Evolutionary conservation across 768 basidiomycete species (phyloP).

Genomic region (Rhodosporidiobolus sp.): DNA sequence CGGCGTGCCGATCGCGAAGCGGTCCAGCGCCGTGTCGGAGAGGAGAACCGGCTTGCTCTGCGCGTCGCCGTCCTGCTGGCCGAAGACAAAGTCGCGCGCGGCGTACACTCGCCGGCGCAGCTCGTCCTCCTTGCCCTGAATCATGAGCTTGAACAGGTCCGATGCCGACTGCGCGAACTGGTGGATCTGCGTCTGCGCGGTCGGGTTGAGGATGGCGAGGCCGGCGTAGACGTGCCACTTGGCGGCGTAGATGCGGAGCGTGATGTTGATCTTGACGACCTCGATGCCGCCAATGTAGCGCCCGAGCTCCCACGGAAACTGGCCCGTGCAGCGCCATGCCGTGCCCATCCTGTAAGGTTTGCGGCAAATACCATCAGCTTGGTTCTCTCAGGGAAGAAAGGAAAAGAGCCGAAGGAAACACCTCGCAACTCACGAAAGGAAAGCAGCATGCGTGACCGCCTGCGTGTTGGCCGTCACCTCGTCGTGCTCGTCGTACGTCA

Average conservation of each 20-base stretch:
- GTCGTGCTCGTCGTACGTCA: slow-evolving; percentile 96
- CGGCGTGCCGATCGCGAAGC: slow-evolving; percentile 71
- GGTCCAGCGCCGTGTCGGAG: slow-evolving; percentile 77
- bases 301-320: slow-evolving; percentile 90
- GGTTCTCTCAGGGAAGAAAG: neutral
- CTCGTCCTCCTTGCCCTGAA: slow-evolving; percentile 57
- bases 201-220: slow-evolving; percentile 94
- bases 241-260: slow-evolving; percentile 91
- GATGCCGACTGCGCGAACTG: slow-evolving; percentile 81
- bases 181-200: slow-evolving; percentile 79
- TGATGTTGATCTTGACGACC: slow-evolving; percentile 95
- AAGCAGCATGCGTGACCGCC: slow-evolving; percentile 96
- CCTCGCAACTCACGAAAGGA: slow-evolving; percentile 67
- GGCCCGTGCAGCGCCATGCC: slow-evolving; percentile 73
- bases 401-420: neutral
- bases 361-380: neutral
- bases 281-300: slow-evolving; percentile 96
- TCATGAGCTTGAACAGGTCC: slow-evolving; percentile 94
- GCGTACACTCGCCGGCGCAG: slow-evolving; percentile 70
- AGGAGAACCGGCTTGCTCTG: slow-evolving; percentile 68
- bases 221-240: slow-evolving; percentile 99
- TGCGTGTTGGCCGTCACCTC: slow-evolving; percentile 96
- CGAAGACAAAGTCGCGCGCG: slow-evolving; percentile 75
- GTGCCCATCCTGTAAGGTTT: slow-evolving; percentile 79
- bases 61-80: slow-evolving; percentile 35